Evolutionary conservation across 1,284 basidiomycete species (phyloP).

Genomic region (Fistulinella cinereoalba): DNA sequence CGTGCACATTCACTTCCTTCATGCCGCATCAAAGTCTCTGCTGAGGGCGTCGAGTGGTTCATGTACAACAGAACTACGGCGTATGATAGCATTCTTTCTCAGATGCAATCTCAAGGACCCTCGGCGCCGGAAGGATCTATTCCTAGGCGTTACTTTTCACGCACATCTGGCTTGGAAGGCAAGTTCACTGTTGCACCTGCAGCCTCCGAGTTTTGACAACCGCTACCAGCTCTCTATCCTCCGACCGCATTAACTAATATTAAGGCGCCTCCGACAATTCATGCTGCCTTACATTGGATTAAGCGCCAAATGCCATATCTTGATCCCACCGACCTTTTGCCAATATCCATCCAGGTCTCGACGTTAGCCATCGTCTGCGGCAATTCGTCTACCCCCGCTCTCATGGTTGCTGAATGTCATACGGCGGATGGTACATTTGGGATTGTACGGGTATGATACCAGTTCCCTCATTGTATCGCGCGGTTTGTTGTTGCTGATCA

Average conservation of each 20-base stretch:
- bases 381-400: slow-evolving; percentile 77
- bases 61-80: slow-evolving; percentile 86
- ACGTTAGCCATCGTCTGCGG: slow-evolving; percentile 81
- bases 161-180: slow-evolving; percentile 31
- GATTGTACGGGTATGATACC: slow-evolving; percentile 59
- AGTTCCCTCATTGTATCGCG: slow-evolving; percentile 1
- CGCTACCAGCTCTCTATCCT: slow-evolving; percentile 27
- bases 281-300: slow-evolving; percentile 47
- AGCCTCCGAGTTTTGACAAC: slow-evolving; percentile 22
- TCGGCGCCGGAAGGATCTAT: slow-evolving; percentile 26
- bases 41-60: slow-evolving; percentile 88
- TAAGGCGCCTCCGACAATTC: slow-evolving; percentile 46
- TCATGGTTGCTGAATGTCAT: slow-evolving; percentile 78
- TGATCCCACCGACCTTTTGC: slow-evolving; percentile 76
- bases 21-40: slow-evolving; percentile 74
- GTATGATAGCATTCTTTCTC: slow-evolving; percentile 80
- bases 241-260: slow-evolving; percentile 34
- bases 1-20: slow-evolving; percentile 44
- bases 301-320: slow-evolving; percentile 62
- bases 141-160: slow-evolving; percentile 19
- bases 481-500: slow-evolving; percentile 8
- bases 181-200: slow-evolving; percentile 2
- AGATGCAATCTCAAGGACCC: slow-evolving; percentile 52
- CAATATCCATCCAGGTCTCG: slow-evolving; percentile 69
- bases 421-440: slow-evolving; percentile 75